These are phyloP conservation scores for Diaporthe caulivora DNA, from an alignment of 2,329 filamentous ascomycete genomes.

Conservation along the genomic window DNA sequence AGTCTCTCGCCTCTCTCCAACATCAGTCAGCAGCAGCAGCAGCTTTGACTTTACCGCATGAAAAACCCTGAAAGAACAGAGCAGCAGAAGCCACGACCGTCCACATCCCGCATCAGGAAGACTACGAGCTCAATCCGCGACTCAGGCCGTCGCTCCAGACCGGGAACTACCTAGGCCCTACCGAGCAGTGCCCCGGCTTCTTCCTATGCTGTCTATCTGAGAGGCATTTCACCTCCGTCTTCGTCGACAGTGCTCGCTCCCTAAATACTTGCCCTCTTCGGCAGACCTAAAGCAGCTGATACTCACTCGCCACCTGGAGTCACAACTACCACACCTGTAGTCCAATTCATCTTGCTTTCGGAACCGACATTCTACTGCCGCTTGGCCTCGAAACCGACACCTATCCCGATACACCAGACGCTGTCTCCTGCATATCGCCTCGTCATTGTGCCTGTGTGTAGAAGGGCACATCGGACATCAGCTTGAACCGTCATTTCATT, in stretches of 20 bases:
- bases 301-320: background rate
- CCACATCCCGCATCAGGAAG: background rate
- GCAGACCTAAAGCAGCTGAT: slow-evolving; percentile 3
- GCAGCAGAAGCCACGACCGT: background rate
- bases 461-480: background rate
- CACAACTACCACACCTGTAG: background rate
- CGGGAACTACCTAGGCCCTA: slow-evolving; percentile 6
- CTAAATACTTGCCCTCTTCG: background rate
- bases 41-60: background rate
- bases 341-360: background rate
- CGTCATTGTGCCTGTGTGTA: slow-evolving; percentile 16
- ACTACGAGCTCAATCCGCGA: slow-evolving; percentile 1
- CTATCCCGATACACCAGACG: background rate
- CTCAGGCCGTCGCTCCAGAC: slow-evolving; percentile 7
- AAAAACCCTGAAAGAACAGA: background rate
- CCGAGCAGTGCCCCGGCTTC: slow-evolving; percentile 10
- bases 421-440: background rate
- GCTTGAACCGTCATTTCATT: background rate
- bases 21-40: background rate
- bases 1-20: background rate
- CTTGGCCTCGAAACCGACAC: background rate
- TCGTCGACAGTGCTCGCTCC: slow-evolving; percentile 1
- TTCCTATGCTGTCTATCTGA: slow-evolving; percentile 1
- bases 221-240: slow-evolving; percentile 9
- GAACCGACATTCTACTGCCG: background rate